Evolutionary conservation across 768 basidiomycete species (phyloP).

Genomic region (Sarcodon sp.): DNA sequence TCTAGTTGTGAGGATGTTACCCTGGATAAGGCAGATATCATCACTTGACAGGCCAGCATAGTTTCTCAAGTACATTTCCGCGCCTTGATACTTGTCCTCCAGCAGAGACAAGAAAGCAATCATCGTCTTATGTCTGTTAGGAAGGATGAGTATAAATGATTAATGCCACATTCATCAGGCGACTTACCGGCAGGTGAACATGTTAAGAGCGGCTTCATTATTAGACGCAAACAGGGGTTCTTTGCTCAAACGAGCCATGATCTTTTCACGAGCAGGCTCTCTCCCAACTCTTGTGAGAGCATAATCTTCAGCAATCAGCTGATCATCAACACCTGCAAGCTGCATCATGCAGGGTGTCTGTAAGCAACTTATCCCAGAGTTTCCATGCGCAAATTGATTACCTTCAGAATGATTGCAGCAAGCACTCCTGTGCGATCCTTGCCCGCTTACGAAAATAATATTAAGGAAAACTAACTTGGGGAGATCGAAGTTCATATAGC

Average conservation of each 20-base stretch:
- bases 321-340: constrained; percentile 64
- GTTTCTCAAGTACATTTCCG: constrained; percentile 44
- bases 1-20: constrained; percentile 27
- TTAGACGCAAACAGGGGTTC: constrained; percentile 67
- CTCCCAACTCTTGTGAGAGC: constrained; percentile 68
- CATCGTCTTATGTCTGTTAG: constrained; percentile 60
- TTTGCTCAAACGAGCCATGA: constrained; percentile 53
- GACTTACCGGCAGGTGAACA: constrained; percentile 69
- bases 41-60: constrained; percentile 47
- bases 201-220: constrained; percentile 65
- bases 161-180: not conserved
- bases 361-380: not conserved
- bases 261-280: constrained; percentile 61
- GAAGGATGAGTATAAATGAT: not conserved
- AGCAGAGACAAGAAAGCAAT: constrained; percentile 50
- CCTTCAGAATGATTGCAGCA: constrained; percentile 62
- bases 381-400: constrained; percentile 11
- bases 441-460: constrained; percentile 32
- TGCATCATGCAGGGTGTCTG: constrained; percentile 13
- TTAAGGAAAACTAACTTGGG: not conserved
- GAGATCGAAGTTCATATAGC: not conserved
- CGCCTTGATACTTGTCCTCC: constrained; percentile 54
- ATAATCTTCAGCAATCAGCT: constrained; percentile 59
- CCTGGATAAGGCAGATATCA: constrained; percentile 47
- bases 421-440: constrained; percentile 75